These are phyloP conservation scores for Paralagenidium karlingii DNA, from an alignment of 352 stramenopile genomes.

Conservation along the genomic window DNA sequence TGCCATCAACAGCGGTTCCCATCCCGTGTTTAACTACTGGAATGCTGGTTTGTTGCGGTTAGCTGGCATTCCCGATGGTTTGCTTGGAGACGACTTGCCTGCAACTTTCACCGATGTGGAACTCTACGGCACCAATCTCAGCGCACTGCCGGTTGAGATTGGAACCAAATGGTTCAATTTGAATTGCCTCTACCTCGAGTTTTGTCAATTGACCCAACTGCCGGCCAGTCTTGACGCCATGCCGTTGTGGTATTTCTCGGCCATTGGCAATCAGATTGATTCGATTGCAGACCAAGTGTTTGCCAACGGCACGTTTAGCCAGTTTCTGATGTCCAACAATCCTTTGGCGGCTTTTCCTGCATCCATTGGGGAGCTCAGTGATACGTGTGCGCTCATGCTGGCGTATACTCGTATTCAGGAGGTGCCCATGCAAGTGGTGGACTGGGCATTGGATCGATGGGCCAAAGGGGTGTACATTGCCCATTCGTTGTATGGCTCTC, in stretches of 20 bases:
- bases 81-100: background rate
- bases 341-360: background rate
- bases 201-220: no score
- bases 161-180: slow-evolving; percentile 5
- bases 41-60: background rate
- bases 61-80: background rate
- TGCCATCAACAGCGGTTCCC: slow-evolving; percentile 1
- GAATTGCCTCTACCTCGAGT: no score
- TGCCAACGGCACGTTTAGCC: background rate
- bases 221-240: no score
- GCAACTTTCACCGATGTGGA: slow-evolving; percentile 3
- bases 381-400: no score
- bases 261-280: slow-evolving; percentile 1
- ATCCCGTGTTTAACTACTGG: slow-evolving; percentile 2
- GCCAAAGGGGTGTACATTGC: no score
- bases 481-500: no score
- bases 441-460: no score
- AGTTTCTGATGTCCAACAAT: slow-evolving; percentile 3
- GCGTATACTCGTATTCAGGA: no score
- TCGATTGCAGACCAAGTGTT: slow-evolving; percentile 1
- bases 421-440: no score
- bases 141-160: slow-evolving; percentile 1
- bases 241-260: no score
- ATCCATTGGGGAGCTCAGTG: slow-evolving; percentile 3
- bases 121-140: slow-evolving; percentile 3